These are phyloP conservation scores for Polytrichum commune DNA, from an alignment of 225 moss, liverwort and hornwort species.

Conservation along the genomic window DNA sequence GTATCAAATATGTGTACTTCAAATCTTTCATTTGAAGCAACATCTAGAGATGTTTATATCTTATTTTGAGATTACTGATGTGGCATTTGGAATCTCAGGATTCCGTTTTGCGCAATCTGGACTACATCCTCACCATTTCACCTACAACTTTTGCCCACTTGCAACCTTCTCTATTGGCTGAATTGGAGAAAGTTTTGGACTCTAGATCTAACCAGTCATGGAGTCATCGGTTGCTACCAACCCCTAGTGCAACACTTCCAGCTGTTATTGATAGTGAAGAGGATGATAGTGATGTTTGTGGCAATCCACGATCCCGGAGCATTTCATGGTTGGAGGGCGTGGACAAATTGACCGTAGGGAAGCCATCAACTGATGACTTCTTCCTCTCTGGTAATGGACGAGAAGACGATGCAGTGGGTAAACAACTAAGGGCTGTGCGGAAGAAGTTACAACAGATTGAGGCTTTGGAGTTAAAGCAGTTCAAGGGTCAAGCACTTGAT, in stretches of 20 bases:
- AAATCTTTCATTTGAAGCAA: not conserved
- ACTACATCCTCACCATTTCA: slow-evolving; percentile 87
- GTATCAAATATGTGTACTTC: not conserved
- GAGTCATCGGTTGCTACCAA: slow-evolving; percentile 77
- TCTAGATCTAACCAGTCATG: slow-evolving; percentile 74
- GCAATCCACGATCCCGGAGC: slow-evolving; percentile 33
- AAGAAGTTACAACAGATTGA: slow-evolving; percentile 98
- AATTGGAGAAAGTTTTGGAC: slow-evolving; percentile 76
- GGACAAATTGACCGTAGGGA: slow-evolving; percentile 35
- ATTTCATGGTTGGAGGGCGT: slow-evolving; percentile 30
- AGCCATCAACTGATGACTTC: slow-evolving; percentile 52
- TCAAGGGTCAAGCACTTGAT: slow-evolving; percentile 70
- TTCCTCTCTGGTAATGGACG: slow-evolving; percentile 45
- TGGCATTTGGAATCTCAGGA: slow-evolving; percentile 49
- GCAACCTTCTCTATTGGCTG: slow-evolving; percentile 67
- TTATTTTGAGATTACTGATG: not conserved
- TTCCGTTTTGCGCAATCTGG: slow-evolving; percentile 71
- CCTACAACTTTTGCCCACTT: slow-evolving; percentile 75
- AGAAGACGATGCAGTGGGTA: slow-evolving; percentile 63
- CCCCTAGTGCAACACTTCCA: slow-evolving; percentile 79
- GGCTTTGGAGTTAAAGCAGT: slow-evolving; percentile 80
- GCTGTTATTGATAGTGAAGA: slow-evolving; percentile 86
- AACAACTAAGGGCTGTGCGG: slow-evolving; percentile 75
- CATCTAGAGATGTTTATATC: not conserved
- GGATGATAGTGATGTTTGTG: slow-evolving; percentile 54